Conservation (phyloP, 78 protist species). For the Cavenderia fasciculata region DNA sequence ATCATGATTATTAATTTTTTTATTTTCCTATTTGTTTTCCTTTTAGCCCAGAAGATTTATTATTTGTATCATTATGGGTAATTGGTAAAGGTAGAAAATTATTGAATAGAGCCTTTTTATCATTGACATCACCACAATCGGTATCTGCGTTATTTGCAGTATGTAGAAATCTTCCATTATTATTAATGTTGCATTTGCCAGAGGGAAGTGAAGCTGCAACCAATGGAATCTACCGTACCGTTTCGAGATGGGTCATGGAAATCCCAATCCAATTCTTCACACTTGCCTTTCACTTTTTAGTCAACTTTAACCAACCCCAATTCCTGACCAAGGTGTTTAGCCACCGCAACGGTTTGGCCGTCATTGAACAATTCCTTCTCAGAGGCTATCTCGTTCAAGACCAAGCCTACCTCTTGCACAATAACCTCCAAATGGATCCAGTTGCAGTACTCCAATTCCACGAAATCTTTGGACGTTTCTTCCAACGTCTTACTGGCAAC, state of each 20-base stretch:
- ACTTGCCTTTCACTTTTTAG: constrained; percentile 64
- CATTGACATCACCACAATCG: constrained; percentile 15
- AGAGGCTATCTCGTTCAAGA: constrained; percentile 29
- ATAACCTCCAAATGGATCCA: constrained; percentile 5
- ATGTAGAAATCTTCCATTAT: constrained; percentile 58
- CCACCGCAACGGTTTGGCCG: constrained; percentile 8
- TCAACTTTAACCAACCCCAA: constrained; percentile 50
- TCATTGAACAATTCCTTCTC: constrained; percentile 16
- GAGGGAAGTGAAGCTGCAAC: constrained; percentile 68
- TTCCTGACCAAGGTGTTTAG: constrained; percentile 50
- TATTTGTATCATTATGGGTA: constrained; percentile 70
- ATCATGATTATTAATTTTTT: too few species aligned
- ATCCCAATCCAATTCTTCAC: constrained; percentile 68
- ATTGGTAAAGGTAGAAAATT: constrained; percentile 62
- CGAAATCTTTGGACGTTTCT: constrained; percentile 66
- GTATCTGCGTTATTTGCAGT: constrained; percentile 59
- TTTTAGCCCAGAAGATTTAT: constrained; percentile 56
- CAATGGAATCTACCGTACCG: constrained; percentile 11
- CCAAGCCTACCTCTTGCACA: constrained; percentile 15
- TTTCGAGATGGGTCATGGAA: constrained; percentile 50
- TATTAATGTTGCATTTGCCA: constrained; percentile 50
- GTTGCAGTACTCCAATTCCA: constrained; percentile 35
- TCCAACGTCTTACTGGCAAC: constrained; percentile 27
- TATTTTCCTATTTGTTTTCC: too few species aligned
- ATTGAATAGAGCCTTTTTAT: constrained; percentile 40